Evolutionary conservation across 139 green algal genomes (phyloP), one percentile per base, ranked within the genome.

Genomic region (Coccomyxa sp.): DNA sequence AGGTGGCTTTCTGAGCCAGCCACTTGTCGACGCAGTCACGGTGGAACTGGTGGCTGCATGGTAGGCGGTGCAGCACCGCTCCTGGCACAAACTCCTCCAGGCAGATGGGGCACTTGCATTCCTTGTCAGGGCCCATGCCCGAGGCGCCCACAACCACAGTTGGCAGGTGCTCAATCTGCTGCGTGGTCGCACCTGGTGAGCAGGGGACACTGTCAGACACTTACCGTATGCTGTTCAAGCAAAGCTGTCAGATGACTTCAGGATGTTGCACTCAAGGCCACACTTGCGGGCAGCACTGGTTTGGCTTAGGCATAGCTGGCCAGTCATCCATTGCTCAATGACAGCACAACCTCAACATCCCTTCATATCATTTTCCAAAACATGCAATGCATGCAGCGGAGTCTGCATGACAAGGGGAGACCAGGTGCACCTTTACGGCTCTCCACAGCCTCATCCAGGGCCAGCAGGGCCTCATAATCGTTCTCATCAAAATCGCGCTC

Each of bases 401-500:
- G 38, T 51, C 38, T n/a, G 38, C 38, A 51, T 51, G 38, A 11
- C 38, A 51, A 51, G 38, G 38, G 38, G 38, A 51, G 3, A 51
- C 38, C 38, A 7, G 38, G 38, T 51, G 38, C 38, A 71, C 18
- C 63, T 71, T 25, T 86, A 30, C 86, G 82, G 58, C 82, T 85
- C 58, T 84, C 83, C 0, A 87, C 75, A 58, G 77, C 80, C 12
- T 87, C 86, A 63, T 89, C 86, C 31, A 89, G 77, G 31, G 86
- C 86, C 31, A 89, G 86, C 80, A 89, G 78, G 0, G 81, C 77
- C 81, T 89, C 86, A 32, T 89, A 89, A 78, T 89, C 86, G 28
- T 84, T 76, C 59, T 87, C 86, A 13, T 79, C 59, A 38, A 89
- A 89, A 77, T 89, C 86, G 12, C 86, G 84, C 77, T 89, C 86